Conservation (phyloP, 352 stramenopile genomes). For the Phytopythium litorale region DNA sequence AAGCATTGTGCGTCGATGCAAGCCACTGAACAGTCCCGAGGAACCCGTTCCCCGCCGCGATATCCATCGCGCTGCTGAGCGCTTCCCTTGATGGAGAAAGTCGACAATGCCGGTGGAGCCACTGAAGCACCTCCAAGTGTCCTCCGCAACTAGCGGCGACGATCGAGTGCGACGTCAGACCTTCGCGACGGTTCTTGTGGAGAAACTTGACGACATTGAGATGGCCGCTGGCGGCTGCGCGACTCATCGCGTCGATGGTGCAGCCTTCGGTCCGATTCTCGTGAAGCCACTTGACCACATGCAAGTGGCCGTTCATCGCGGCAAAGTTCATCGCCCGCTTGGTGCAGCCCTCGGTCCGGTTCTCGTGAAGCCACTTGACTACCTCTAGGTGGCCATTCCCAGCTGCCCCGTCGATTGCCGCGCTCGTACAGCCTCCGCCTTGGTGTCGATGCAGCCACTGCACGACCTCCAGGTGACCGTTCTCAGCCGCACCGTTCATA, state of each 20-base stretch:
- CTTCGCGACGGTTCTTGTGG: constrained; percentile 14
- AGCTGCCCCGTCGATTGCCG: constrained; percentile 25
- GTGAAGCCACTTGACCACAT: constrained; percentile 29
- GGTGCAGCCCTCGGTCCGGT: constrained; percentile 23
- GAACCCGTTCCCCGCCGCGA: no score
- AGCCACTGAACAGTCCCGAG: no score
- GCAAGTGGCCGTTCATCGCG: constrained; percentile 19
- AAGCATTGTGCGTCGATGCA: no score
- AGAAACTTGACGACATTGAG: no score
- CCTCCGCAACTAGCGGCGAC: constrained; percentile 12
- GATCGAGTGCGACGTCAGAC: constrained; percentile 5
- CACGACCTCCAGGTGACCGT: constrained; percentile 21
- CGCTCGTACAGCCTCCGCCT: constrained; percentile 19
- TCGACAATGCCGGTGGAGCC: constrained; percentile 4
- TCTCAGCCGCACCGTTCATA: constrained; percentile 21
- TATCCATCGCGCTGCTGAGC: neutral
- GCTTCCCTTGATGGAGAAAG: neutral
- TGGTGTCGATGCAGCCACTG: constrained; percentile 12
- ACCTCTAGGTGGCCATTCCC: constrained; percentile 23
- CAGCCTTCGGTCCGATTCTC: constrained; percentile 25
- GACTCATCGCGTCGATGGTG: constrained; percentile 7
- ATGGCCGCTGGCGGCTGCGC: no score
- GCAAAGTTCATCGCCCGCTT: constrained; percentile 30
- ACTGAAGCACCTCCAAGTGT: constrained; percentile 23
- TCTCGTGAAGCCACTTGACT: constrained; percentile 20